Evolutionary conservation across 2,329 filamentous ascomycete species (phyloP), one percentile per base, ranked within the genome.

Genomic region (Exophiala alcalophila): DNA sequence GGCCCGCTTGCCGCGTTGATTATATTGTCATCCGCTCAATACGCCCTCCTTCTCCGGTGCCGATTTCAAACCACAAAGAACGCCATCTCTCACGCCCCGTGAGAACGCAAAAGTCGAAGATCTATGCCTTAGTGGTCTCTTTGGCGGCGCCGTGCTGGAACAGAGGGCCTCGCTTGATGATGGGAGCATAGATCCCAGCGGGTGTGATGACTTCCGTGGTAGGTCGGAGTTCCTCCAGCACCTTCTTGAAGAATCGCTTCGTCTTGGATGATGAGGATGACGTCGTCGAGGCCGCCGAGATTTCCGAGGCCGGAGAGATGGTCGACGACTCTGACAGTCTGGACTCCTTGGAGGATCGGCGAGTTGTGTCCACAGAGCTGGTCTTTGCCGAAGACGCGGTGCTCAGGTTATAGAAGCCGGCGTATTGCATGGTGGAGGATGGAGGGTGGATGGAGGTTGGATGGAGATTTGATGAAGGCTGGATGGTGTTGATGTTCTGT

Each of bases 341-440:
- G 15, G 49, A 49, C 34, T 42, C 39, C 20, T 42, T 24, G 30
- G 49, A 47, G 23, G 35, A 24, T 8, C 45, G 48, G 24, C 47
- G 49, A 40, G 39, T 49, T 21, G 40, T 40, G 37, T 36, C 26
- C 12, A 27, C 35, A 28, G 41, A 30, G 15, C 24, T 28, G 21
- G 24, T 28, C 43, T 52, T 45, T 26, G 48, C 34, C 18, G n/a
- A n/a, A n/a, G n/a, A n/a, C n/a, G n/a, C n/a, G n/a, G n/a, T n/a
- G n/a, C n/a, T 21, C 27, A 55, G 35, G 50, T 51, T 51, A 41
- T 50, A 48, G 37, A 52, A 55, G 19, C 44, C 50, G n/a, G 45
- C 34, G 43, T 53, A 49, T 25, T 40, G 45, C 53, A 56, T 56
- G 14, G 40, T 50, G 44, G 27, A 21, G 12, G 23, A 41, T 18